phyloP scores from a whole-genome alignment of 2,329 filamentous ascomycete species.

The Nothomitra cinnamomea region DNA sequence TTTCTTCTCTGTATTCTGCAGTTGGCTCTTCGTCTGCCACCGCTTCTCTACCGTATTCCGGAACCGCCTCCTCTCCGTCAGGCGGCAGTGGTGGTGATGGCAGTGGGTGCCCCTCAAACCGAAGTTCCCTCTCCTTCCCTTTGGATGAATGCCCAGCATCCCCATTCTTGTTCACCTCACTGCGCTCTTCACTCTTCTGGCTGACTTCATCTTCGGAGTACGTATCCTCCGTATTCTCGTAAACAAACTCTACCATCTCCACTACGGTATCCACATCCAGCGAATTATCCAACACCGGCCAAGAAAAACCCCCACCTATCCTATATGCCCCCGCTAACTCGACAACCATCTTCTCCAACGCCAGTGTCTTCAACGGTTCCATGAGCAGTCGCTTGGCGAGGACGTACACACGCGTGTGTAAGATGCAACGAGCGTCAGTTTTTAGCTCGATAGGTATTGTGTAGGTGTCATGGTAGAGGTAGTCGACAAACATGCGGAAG shows the following conservation, averaged over 20 bases:
- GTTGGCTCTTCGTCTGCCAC: too few relatives aligned
- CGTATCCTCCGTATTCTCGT: not conserved
- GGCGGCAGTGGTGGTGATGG: too few relatives aligned
- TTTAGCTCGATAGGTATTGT: not conserved
- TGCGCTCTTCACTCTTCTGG: too few relatives aligned
- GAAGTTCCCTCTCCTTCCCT: not conserved
- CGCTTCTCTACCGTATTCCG: too few relatives aligned
- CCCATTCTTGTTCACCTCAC: not conserved
- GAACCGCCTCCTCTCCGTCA: too few relatives aligned
- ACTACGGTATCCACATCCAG: not conserved
- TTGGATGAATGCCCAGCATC: not conserved
- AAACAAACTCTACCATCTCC: not conserved
- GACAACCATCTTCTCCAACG: not conserved
- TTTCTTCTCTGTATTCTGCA: too few relatives aligned
- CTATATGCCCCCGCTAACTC: not conserved
- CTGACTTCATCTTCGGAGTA: not conserved
- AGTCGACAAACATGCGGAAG: not conserved
- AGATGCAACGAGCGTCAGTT: not conserved
- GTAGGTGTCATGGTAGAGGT: not conserved
- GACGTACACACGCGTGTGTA: not conserved
- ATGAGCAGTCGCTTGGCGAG: not conserved
- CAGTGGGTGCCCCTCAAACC: too few relatives aligned
- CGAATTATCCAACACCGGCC: not conserved
- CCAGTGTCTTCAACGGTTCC: not conserved
- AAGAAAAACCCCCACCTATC: too few relatives aligned